Evolutionary conservation across 1,284 basidiomycete species (phyloP).

Genomic region (Fomitopsis pinicola): DNA sequence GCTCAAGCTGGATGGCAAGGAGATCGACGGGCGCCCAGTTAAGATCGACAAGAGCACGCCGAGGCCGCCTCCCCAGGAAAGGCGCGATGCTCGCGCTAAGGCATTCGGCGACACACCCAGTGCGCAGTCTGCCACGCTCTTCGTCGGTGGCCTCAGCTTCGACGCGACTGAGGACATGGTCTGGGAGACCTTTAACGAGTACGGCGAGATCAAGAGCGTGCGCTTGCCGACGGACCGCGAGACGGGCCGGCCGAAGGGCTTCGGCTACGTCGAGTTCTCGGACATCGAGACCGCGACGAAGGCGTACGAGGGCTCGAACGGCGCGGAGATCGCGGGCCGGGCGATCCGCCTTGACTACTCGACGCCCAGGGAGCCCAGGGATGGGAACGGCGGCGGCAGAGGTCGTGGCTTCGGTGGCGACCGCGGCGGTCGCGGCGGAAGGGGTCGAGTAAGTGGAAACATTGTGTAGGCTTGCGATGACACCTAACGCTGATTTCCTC

Average conservation of each 20-base stretch:
- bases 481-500: slow-evolving; percentile 6
- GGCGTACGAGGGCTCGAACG: slow-evolving; percentile 71
- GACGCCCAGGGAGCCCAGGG: slow-evolving; percentile 83
- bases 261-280: slow-evolving; percentile 95
- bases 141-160: slow-evolving; percentile 91
- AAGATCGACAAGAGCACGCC: slow-evolving; percentile 81
- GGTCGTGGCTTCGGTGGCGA: slow-evolving; percentile 39
- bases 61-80: slow-evolving; percentile 43
- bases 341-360: slow-evolving; percentile 86
- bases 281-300: slow-evolving; percentile 79
- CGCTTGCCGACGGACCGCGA: slow-evolving; percentile 94
- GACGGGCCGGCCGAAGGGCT: slow-evolving; percentile 89
- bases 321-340: slow-evolving; percentile 83
- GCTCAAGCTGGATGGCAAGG: slow-evolving; percentile 70
- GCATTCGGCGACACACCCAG: slow-evolving; percentile 72
- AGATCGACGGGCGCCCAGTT: slow-evolving; percentile 90
- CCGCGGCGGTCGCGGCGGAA: slow-evolving; percentile 36
- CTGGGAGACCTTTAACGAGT: slow-evolving; percentile 91
- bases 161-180: slow-evolving; percentile 79
- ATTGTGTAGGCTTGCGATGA: no score
- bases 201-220: slow-evolving; percentile 86
- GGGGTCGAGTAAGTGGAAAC: slow-evolving; percentile 32
- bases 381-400: slow-evolving; percentile 51
- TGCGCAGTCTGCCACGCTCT: slow-evolving; percentile 76
- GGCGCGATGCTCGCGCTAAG: slow-evolving; percentile 70